Percentiles rank a stretch among this genome's conserved stretches.
phyloP scores from a whole-genome alignment of 2,329 filamentous ascomycete species.

The Pestalotiopsis sp. region DNA sequence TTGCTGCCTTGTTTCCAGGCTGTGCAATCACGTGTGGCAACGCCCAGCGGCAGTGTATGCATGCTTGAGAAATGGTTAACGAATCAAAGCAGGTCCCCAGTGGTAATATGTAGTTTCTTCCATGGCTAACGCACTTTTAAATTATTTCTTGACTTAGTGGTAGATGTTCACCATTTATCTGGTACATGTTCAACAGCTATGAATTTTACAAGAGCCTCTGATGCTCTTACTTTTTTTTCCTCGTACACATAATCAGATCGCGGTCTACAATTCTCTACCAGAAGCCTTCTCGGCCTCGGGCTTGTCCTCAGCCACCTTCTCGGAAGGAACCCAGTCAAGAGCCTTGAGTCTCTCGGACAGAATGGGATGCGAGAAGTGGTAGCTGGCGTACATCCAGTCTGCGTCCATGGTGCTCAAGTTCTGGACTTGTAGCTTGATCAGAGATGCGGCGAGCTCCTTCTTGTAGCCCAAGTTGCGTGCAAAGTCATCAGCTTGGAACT shows the following conservation, averaged over 20 bases:
- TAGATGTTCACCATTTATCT: too few relatives aligned
- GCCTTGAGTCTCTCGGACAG: conserved; percentile 90
- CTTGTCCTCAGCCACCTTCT: conserved; percentile 52
- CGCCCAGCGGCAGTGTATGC: background rate
- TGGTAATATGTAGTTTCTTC: too few relatives aligned
- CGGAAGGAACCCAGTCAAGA: conserved; percentile 77
- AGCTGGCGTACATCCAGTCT: conserved; percentile 97
- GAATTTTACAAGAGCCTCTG: background rate
- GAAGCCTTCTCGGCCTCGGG: conserved; percentile 62
- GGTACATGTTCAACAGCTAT: background rate
- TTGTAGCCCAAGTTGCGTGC: conserved; percentile 83
- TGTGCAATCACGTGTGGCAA: background rate
- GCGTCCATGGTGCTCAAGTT: conserved; percentile 99
- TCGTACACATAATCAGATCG: background rate
- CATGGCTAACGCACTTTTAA: too few relatives aligned
- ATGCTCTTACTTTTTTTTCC: background rate
- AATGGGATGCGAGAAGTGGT: conserved; percentile 98
- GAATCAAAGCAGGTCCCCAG: background rate
- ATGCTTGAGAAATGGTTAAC: background rate
- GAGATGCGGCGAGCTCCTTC: conserved; percentile 76
- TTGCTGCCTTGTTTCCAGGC: background rate
- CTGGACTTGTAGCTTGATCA: conserved; percentile 97
- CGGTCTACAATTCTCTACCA: conserved; percentile 60
- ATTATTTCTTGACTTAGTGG: too few relatives aligned
- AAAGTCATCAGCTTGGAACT: conserved; percentile 95